phyloP scores from a whole-genome alignment of 129 eudicot genomes.

The Flaveria sonorensis region DNA sequence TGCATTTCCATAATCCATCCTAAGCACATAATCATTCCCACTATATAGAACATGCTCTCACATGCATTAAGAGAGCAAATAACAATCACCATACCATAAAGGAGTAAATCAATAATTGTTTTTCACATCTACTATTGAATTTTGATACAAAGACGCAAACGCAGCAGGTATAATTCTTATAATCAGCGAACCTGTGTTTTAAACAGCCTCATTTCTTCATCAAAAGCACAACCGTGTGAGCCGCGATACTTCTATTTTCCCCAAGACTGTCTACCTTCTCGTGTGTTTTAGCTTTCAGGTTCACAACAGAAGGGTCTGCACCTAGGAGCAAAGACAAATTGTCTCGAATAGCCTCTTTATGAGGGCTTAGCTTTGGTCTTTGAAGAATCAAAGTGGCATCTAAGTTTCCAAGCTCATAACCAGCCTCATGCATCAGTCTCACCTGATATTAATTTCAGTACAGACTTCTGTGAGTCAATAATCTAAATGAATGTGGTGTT shows the following conservation, averaged over 20 bases:
- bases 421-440: conserved; percentile 92
- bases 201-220: conserved; percentile 56
- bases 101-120: not conserved
- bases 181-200: not conserved
- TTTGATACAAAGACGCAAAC: conserved; percentile 14
- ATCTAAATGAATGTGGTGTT: no score
- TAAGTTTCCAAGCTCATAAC: conserved; percentile 94
- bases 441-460: conserved; percentile 48
- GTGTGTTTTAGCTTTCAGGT: conserved; percentile 95
- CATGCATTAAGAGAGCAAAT: not conserved
- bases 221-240: conserved; percentile 90
- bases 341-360: conserved; percentile 78
- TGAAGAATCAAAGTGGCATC: conserved; percentile 99
- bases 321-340: conserved; percentile 79
- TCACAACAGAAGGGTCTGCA: conserved; percentile 93
- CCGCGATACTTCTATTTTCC: conserved; percentile 97
- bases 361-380: conserved; percentile 93
- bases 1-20: not conserved
- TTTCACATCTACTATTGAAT: conserved; percentile 9
- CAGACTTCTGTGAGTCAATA: not conserved
- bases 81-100: conserved; percentile 10
- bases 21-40: not conserved
- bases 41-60: conserved; percentile 7
- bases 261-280: conserved; percentile 99
- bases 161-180: conserved; percentile 18